These are phyloP conservation scores for Begonia masoniana DNA, from an alignment of 306 rosid genomes.

Conservation along the genomic window DNA sequence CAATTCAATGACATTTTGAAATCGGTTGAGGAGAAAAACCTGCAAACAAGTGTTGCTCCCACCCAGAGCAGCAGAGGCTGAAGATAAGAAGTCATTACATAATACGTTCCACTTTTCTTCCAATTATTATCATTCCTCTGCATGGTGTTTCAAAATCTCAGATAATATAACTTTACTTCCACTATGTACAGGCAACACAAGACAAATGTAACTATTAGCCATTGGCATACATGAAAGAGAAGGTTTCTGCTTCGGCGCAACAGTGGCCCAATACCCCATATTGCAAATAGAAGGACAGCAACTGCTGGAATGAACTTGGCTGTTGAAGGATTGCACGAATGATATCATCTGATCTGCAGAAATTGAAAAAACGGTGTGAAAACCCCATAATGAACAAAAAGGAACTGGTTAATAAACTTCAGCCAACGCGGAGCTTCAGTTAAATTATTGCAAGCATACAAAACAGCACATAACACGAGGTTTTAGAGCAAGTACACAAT, in stretches of 20 bases:
- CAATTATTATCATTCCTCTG: constrained; percentile 71
- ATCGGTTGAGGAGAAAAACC: constrained; percentile 23
- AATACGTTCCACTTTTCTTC: constrained; percentile 66
- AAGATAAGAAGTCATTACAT: constrained; percentile 52
- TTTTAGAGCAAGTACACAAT: no score
- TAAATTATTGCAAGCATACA: no score
- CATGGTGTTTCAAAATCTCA: constrained; percentile 15
- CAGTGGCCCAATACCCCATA: constrained; percentile 81
- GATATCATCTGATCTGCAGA: constrained; percentile 47
- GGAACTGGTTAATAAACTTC: no score
- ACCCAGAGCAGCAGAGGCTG: constrained; percentile 77
- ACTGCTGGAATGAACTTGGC: constrained; percentile 56
- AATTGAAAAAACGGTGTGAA: constrained; percentile 10
- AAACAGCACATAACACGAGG: no score
- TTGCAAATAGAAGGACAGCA: constrained; percentile 50
- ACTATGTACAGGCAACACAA: constrained; percentile 8
- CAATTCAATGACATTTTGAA: not conserved
- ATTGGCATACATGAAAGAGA: constrained; percentile 36
- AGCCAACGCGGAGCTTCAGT: no score
- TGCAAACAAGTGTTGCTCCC: constrained; percentile 87
- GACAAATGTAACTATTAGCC: constrained; percentile 8
- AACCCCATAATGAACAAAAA: not conserved
- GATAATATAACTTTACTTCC: constrained; percentile 1
- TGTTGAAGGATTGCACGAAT: constrained; percentile 49
- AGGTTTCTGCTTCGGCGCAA: constrained; percentile 42